Evolutionary conservation across 2,329 filamentous ascomycete genomes (phyloP).

Genomic region (Botrytis paeoniae): DNA sequence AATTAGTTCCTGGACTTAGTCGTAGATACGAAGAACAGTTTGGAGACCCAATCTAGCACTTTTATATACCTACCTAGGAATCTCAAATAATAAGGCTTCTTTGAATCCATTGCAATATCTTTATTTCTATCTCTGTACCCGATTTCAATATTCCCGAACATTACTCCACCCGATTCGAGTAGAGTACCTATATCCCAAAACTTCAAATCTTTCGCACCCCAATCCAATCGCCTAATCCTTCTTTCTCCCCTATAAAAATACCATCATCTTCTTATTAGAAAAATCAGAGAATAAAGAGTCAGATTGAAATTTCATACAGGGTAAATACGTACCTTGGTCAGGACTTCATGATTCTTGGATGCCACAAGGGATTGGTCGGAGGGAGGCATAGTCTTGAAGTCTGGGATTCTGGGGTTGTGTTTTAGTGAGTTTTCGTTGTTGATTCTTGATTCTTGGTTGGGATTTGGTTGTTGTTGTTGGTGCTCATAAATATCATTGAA

Average conservation of each 20-base stretch:
- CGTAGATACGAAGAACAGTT: neutral
- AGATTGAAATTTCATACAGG: neutral
- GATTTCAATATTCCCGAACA: too few species aligned
- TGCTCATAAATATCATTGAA: fast-evolving
- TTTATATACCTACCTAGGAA: neutral
- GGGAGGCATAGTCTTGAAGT: neutral
- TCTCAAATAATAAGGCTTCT: neutral
- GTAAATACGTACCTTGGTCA: too few species aligned
- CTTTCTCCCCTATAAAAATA: neutral
- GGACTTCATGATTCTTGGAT: neutral
- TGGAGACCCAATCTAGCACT: too few species aligned
- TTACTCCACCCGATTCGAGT: fast-evolving
- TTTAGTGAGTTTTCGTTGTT: neutral
- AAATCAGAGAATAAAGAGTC: neutral
- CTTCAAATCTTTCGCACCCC: neutral
- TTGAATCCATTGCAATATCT: too few species aligned
- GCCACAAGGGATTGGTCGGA: fast-evolving
- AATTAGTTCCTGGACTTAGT: too few species aligned
- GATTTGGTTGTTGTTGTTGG: neutral
- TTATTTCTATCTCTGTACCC: too few species aligned
- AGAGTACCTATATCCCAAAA: neutral
- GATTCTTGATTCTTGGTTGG: neutral
- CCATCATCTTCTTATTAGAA: fast-evolving
- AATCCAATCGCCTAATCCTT: fast-evolving
- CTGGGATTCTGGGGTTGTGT: neutral